Evolutionary conservation across 768 basidiomycete genomes (phyloP), one percentile per base, ranked within the genome.

Genomic region (Tricholoma bakamatsutake): DNA sequence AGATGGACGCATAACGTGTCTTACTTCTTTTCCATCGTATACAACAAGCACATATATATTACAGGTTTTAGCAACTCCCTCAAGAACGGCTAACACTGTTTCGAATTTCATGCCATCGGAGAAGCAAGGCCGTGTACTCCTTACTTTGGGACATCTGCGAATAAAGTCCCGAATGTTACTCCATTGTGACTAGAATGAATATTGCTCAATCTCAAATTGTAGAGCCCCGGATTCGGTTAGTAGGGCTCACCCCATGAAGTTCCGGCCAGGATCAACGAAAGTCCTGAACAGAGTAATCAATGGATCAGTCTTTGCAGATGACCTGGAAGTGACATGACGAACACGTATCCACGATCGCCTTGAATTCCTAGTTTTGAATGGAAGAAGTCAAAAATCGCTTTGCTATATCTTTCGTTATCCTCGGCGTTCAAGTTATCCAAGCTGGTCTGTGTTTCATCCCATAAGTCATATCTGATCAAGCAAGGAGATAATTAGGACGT

Each of bases 331-430:
- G 28, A 28, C 15, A 5, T 17, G 17, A 62, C 69, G 43, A 17
- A 82, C 82, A 88, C 81, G 62, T 87, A 87, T 49, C 83, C 85
- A 47, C 85, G 76, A 59, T 82, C 70, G 1, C 69, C 75, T 0
- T 70, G 66, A 15, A 80, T 66, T 5, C 77, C 78, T 2, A 89
- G 69, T 55, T 81, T 81, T 61, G 75, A 66, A 58, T 80, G 63
- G 62, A 88, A 76, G 66, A 77, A 85, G 9, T 69, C 64, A 51
- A 81, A 81, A 54, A 88, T 75, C 2, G 65, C 71, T 60, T 77
- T 77, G 67, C 83, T 82, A 68, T 84, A 87, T 37, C 56, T 57
- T 55, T 78, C 77, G 54, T 84, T 83, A 39, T 61, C 56, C 35
- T 76, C 65, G 0, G 76, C 71, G 43, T 70, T 77, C 55, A 83